Evolutionary conservation across 768 basidiomycete species (phyloP), one percentile per base, ranked within the genome.

Genomic region (Lactarius psammicola): DNA sequence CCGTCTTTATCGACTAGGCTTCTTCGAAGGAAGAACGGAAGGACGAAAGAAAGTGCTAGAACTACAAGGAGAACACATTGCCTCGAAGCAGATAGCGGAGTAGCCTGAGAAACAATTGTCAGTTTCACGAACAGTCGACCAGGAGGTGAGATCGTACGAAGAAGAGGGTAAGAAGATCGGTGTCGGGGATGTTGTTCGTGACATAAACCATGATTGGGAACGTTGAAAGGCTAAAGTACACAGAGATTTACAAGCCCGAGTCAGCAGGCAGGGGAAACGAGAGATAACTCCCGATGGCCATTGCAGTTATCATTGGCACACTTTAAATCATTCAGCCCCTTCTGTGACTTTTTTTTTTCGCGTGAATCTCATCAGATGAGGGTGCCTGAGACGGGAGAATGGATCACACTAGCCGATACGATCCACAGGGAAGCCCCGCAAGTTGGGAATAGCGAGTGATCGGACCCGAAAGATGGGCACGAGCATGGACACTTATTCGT

Each of bases 1-100:
- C 72, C 72, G 33, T 68, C 60, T 53, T 72, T 72, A 63, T 73
- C 71, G 33, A 56, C 44, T 6, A 71, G 8, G 40, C 62, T 69
- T 56, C 64, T 69, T 36, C 72, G 69, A 49, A 72, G 49, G 59
- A 72, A 51, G 33, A 66, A 68, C 36, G 71, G 69, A 63, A 68
- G 49, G 55, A 70, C 23, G 20, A 57, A 42, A 58, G 49, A 11
- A 7, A 59, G 38, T 11, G 54, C 44, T 31, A 67, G 34, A 36
- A 54, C 7, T 36, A 62, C 38, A 54, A 66, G 38, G 20, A 54
- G 17, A 36, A 49, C 13, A 23, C 34, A 23, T 33, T 31, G 3
- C 38, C 56, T 54, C 51, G 38, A 49, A 33, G 20, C 20, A n/a
- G 60, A 53, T 2, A 62, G 23, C 26, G 28, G 56, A 17, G 17